Evolutionary conservation across 2,329 filamentous ascomycete species (phyloP).

Genomic region (Beauveria bassiana): DNA sequence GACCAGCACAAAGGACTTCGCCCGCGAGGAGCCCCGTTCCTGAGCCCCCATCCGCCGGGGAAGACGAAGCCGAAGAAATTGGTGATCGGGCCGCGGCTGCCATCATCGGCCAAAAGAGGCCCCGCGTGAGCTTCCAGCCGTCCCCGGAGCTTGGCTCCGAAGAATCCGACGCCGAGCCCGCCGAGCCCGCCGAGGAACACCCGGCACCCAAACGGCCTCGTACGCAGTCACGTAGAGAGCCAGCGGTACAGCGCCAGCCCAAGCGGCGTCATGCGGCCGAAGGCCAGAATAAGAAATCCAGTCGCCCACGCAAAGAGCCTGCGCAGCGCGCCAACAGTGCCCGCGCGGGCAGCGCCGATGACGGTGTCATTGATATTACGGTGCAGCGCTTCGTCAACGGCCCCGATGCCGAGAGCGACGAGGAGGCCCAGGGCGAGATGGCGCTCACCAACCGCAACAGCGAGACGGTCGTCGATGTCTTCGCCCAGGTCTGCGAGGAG

Average conservation of each 20-base stretch:
- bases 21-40: neutral
- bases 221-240: conserved; percentile 18
- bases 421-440: conserved; percentile 40
- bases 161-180: conserved; percentile 21
- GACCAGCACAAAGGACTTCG: neutral
- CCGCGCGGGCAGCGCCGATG: conserved; percentile 6
- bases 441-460: conserved; percentile 45
- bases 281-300: conserved; percentile 5
- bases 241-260: conserved; percentile 6
- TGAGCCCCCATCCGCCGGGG: conserved; percentile 16
- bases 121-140: conserved; percentile 15
- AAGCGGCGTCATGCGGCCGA: conserved; percentile 1
- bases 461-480: conserved; percentile 55
- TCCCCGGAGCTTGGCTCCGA: conserved; percentile 36
- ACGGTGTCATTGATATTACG: conserved; percentile 41
- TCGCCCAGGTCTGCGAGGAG: conserved; percentile 54
- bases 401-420: conserved; percentile 32
- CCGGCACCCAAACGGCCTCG: conserved; percentile 25
- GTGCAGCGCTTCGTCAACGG: conserved; percentile 51
- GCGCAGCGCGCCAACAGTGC: too few species aligned
- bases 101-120: conserved; percentile 1
- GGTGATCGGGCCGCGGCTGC: conserved; percentile 13
- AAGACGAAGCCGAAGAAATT: conserved; percentile 24
- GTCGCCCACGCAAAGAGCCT: conserved; percentile 14
- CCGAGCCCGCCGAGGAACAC: conserved; percentile 16